Evolutionary conservation across 2,329 filamentous ascomycete genomes (phyloP), one percentile per base, ranked within the genome.

Genomic region (Xylariaceae sp.): DNA sequence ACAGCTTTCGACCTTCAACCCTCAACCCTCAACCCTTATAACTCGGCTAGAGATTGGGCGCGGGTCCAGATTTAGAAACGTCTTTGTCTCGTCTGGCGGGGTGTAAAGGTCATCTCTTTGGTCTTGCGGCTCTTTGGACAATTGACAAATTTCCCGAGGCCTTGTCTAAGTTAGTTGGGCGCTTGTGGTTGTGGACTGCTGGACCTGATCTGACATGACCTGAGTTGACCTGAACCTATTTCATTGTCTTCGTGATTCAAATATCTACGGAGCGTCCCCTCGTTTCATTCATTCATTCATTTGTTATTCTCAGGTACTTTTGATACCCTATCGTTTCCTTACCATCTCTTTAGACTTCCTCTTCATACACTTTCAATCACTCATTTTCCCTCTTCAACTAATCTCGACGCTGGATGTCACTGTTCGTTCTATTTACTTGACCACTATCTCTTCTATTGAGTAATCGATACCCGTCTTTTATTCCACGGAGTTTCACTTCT

Each of bases 161-260:
- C 47, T 60, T 52, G 47, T 56, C 19, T 34, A 16, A 21, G 16
- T 16, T 4, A 24, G 8, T 50, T 33, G 16, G 48, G 58, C 58
- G 53, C 53, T 53, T 60, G 44, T 39, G 40, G 14, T 24, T 40
- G 8, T 49, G 41, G 34, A 14, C 43, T 23, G n/a, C n/a, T n/a
- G n/a, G n/a, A 6, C 36, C 19, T 40, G 37, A 33, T 8, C 21
- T 29, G 36, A 29, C 40, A 36, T 19, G 21, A n/a, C 28, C 50
- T 17, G 34, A 29, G 19, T 41, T n/a, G 12, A 41, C 31, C 17
- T 21, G 14, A 28, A 6, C 37, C n/a, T 26, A 21, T 53, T 51
- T 43, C 47, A 53, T 63, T 58, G 57, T 63, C 58, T 47, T 53
- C 34, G 31, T 51, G 50, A 50, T 58, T 61, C 51, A 56, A 56